Base-by-base conservation (phyloP, 1,284 basidiomycete species). In the Rhodotorula sp. region DNA sequence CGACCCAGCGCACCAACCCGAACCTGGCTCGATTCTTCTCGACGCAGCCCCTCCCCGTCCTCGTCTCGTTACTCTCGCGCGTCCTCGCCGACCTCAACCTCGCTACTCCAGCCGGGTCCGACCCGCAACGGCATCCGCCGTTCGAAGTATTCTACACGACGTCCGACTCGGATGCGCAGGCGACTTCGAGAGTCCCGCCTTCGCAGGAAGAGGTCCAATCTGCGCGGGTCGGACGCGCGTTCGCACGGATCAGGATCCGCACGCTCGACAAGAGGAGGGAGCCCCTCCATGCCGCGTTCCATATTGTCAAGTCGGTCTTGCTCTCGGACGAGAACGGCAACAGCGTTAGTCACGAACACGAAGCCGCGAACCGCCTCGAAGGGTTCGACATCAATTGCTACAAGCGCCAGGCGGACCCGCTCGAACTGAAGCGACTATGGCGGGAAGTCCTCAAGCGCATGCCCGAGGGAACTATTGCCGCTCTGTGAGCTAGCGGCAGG, bases 1-100 rank as follows among this genome's bases (percentile, higher is more conserved):
- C 77, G 4, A 75, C 77, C 8, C 77, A 78, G 64, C 64, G 68
- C 5, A 69, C 69, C 18, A 77, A 76, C 55, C 69, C 76, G 7
- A 72, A 75, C 62, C 57, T 73, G 24, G 70, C 72, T 2, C 74
- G 75, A 54, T 77, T 78, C 66, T 75, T 75, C 68, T 62, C 72
- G 22, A 69, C 67, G 10, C 46, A 60, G 6, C 61, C 69, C 2
- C 56, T 75, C 15, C 29, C 60, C 30, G 45, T 42, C 29, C 60
- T 75, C 61, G 14, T 69, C 44, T 48, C 64, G 2, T 14, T 59
- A 29, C 64, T 75, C 46, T 14, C 42, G 3, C 49, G 49, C 22
- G 55, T 62, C 2, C 66, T 74, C 60, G 22, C 46, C 17, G 6
- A 45, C 3, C 61, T 68, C 49, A 15, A 30, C 3, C 60, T 63